These are phyloP conservation scores for Colletotrichum zoysiae DNA, from an alignment of 2,329 filamentous ascomycete genomes.

Conservation along the genomic window DNA sequence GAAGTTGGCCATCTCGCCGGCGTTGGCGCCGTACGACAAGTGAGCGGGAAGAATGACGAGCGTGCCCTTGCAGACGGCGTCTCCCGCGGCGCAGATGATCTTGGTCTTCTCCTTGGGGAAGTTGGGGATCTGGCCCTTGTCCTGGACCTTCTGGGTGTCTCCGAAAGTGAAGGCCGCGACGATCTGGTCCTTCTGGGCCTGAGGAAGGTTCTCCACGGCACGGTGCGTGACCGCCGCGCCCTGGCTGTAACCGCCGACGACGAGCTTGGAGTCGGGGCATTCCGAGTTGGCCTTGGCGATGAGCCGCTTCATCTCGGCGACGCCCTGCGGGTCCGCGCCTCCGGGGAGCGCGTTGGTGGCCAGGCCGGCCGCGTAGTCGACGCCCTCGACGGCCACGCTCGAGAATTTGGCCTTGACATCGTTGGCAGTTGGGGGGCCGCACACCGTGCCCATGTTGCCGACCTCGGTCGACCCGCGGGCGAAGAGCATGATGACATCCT, in stretches of 20 bases:
- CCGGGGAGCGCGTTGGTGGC: slow-evolving; percentile 49
- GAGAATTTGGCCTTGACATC: slow-evolving; percentile 43
- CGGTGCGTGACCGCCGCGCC: slow-evolving; percentile 48
- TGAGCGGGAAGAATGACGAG: slow-evolving; percentile 53
- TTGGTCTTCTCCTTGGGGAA: slow-evolving; percentile 53
- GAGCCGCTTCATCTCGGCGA: slow-evolving; percentile 50
- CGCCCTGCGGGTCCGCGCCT: slow-evolving; percentile 50
- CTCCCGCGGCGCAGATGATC: slow-evolving; percentile 57
- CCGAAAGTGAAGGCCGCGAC: slow-evolving; percentile 47
- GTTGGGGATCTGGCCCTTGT: slow-evolving; percentile 51
- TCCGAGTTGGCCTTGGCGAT: slow-evolving; percentile 52
- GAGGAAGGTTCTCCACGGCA: slow-evolving; percentile 46
- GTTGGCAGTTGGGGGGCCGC: slow-evolving; percentile 44
- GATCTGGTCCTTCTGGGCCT: slow-evolving; percentile 44
- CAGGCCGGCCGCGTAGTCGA: slow-evolving; percentile 54
- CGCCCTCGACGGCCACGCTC: slow-evolving; percentile 44
- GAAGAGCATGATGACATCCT: slow-evolving; percentile 45
- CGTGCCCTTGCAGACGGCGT: slow-evolving; percentile 53
- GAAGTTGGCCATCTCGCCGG: slow-evolving; percentile 49
- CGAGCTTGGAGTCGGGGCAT: slow-evolving; percentile 53
- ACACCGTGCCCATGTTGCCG: slow-evolving; percentile 44
- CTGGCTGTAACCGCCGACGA: slow-evolving; percentile 57
- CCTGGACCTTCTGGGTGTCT: slow-evolving; percentile 48
- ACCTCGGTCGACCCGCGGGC: slow-evolving; percentile 45
- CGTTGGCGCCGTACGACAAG: slow-evolving; percentile 52